A percentile compares a stretch with the other conserved stretches of the same genome.
Conservation (phyloP, 2,329 filamentous ascomycete genomes). For the Fusarium chlamydosporum region DNA sequence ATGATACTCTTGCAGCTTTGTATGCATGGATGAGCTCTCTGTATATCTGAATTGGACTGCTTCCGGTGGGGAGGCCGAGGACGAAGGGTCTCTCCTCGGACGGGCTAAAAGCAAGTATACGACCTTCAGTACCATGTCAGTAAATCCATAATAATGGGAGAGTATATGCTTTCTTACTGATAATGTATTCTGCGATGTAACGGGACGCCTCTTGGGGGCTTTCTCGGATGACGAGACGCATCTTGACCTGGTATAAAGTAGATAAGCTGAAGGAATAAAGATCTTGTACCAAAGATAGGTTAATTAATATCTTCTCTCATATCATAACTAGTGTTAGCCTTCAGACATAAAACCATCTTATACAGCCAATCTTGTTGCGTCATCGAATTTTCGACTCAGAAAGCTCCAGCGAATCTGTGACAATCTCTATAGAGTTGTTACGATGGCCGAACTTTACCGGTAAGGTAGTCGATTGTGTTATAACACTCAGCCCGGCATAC, state of each 20-base stretch:
- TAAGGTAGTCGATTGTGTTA: accelerated
- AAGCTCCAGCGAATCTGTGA: neutral
- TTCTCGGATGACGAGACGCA: slow-evolving; percentile 24
- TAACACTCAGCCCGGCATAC: neutral
- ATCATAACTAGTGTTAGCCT: no score
- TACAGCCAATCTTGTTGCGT: slow-evolving; percentile 10
- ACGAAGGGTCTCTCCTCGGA: slow-evolving; percentile 19
- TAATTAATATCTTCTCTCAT: no score
- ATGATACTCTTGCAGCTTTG: slow-evolving; percentile 13
- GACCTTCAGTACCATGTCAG: neutral
- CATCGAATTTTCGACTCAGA: neutral
- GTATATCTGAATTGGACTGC: slow-evolving; percentile 21
- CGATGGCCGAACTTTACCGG: slow-evolving; percentile 27
- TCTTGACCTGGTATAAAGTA: neutral
- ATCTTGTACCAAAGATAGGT: no score
- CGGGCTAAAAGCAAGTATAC: slow-evolving; percentile 1
- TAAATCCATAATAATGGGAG: neutral
- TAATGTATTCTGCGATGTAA: slow-evolving; percentile 29
- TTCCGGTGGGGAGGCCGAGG: slow-evolving; percentile 13
- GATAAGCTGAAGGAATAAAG: no score
- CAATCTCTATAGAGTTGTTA: neutral
- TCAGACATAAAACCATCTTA: neutral
- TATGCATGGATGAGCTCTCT: slow-evolving; percentile 8
- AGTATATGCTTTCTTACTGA: neutral
- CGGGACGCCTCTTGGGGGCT: slow-evolving; percentile 16